Conservation (phyloP, 2,329 filamentous ascomycete species). For the Cladosporium sp. region DNA sequence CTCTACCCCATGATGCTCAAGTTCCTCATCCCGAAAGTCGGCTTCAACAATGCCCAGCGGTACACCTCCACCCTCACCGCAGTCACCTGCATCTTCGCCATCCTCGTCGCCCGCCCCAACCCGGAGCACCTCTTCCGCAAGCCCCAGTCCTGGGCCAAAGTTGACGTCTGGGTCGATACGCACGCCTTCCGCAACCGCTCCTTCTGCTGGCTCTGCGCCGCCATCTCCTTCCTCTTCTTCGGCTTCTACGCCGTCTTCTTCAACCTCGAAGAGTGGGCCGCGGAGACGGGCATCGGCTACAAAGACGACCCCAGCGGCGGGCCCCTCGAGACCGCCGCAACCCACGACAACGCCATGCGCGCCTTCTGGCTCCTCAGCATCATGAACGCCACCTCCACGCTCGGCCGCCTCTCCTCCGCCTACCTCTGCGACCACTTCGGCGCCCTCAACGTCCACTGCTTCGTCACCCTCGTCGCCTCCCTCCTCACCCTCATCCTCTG, state of each 20-base stretch:
- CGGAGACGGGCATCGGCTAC: constrained; percentile 36
- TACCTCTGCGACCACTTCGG: constrained; percentile 40
- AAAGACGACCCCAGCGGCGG: constrained; percentile 24
- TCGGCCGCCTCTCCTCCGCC: constrained; percentile 42
- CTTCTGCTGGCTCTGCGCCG: constrained; percentile 40
- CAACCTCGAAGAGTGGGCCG: constrained; percentile 49
- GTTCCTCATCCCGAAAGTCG: constrained; percentile 36
- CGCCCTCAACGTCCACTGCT: constrained; percentile 41
- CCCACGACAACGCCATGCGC: constrained; percentile 31
- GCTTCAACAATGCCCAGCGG: constrained; percentile 42
- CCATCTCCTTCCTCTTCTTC: constrained; percentile 44
- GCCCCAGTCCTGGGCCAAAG: constrained; percentile 32
- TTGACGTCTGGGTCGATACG: constrained; percentile 36
- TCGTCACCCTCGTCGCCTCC: constrained; percentile 36
- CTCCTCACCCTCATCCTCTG: constrained; percentile 41
- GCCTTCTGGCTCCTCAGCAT: constrained; percentile 46
- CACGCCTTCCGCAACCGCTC: constrained; percentile 39
- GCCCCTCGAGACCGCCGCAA: constrained; percentile 16
- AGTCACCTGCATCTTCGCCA: constrained; percentile 36
- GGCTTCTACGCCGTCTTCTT: constrained; percentile 50
- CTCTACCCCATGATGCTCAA: constrained; percentile 44
- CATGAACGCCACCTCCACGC: constrained; percentile 44
- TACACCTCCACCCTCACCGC: constrained; percentile 38
- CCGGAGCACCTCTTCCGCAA: constrained; percentile 35
- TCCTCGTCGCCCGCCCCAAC: constrained; percentile 39